Percentiles rank a stretch among this genome's conserved stretches.
Evolutionary conservation across 768 basidiomycete species (phyloP).

Genomic region (Pisolithus marmoratus): DNA sequence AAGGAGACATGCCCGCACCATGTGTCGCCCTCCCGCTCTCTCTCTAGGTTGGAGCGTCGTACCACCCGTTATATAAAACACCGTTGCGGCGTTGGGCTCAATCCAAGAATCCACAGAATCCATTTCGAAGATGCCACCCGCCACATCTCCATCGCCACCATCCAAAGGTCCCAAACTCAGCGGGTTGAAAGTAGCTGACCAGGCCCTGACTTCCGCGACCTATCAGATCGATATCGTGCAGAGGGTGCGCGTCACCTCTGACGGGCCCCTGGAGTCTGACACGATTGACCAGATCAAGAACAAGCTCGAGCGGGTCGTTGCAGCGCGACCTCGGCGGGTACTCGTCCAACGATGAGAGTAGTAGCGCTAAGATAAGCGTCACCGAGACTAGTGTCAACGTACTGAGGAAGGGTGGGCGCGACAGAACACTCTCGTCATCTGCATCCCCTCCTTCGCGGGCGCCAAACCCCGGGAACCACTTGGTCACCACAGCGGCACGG

Average conservation of each 20-base stretch:
- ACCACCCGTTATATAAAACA: not conserved
- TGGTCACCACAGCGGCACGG: not conserved
- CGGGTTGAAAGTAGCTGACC: not conserved
- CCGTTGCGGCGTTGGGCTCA: not conserved
- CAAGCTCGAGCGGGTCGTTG: slow-evolving; percentile 14
- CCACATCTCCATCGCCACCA: slow-evolving; percentile 5
- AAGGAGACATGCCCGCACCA: slow-evolving; percentile 14
- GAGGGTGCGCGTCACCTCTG: slow-evolving; percentile 23
- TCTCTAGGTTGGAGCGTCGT: not conserved
- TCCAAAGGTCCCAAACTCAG: not conserved
- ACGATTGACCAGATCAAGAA: slow-evolving; percentile 27
- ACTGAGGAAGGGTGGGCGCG: slow-evolving; percentile 6
- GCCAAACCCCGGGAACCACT: not conserved
- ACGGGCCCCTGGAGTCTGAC: slow-evolving; percentile 20
- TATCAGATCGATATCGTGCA: slow-evolving; percentile 28
- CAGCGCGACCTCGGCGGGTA: slow-evolving; percentile 20
- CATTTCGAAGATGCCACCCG: not conserved
- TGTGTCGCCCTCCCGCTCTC: not conserved
- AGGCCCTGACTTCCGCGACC: slow-evolving; percentile 4
- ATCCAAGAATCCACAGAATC: not conserved
- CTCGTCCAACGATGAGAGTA: slow-evolving; percentile 23
- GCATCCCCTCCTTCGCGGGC: slow-evolving; percentile 7
- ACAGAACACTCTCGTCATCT: not conserved
- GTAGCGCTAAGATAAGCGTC: slow-evolving; percentile 18
- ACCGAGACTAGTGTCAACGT: slow-evolving; percentile 22